Percentiles rank a stretch among this genome's conserved stretches.
Conservation (phyloP, 768 basidiomycete species). For the Epithele typhae region DNA sequence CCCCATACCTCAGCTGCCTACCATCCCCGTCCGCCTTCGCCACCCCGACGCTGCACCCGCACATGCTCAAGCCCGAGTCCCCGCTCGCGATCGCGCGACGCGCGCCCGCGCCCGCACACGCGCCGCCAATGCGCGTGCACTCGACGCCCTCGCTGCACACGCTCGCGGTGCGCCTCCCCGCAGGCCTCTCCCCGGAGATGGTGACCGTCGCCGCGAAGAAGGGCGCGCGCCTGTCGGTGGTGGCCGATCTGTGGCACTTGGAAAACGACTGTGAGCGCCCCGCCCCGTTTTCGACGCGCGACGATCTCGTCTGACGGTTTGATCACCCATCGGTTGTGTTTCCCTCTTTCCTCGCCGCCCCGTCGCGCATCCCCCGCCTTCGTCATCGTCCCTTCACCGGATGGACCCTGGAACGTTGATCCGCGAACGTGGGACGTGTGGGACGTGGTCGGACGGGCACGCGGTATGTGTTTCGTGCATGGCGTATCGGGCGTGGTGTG, state of each 20-base stretch:
- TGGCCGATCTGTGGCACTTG: constrained; percentile 61
- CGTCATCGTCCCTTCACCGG: too few species aligned
- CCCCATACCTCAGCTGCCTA: constrained; percentile 1
- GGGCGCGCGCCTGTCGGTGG: constrained; percentile 51
- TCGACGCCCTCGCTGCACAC: constrained; percentile 38
- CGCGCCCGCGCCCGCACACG: constrained; percentile 5
- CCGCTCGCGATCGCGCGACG: constrained; percentile 9
- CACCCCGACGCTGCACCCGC: neutral
- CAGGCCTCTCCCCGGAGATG: constrained; percentile 52
- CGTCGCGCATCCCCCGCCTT: too few species aligned
- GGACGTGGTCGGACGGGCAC: too few species aligned
- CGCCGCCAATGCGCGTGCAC: constrained; percentile 44
- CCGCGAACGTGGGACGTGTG: too few species aligned
- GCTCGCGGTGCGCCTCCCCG: constrained; percentile 46
- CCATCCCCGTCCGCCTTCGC: neutral
- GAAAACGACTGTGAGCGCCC: constrained; percentile 51
- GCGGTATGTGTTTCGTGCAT: too few species aligned
- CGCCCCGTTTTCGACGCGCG: too few species aligned
- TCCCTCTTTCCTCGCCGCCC: neutral
- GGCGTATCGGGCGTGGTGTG: too few species aligned
- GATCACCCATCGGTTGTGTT: too few species aligned
- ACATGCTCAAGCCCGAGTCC: constrained; percentile 1
- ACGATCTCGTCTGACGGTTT: too few species aligned
- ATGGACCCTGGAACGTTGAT: too few species aligned
- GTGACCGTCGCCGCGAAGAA: constrained; percentile 58